Base-by-base conservation (phyloP, 1,284 basidiomycete genomes). In the Melampsora occidentalis region DNA sequence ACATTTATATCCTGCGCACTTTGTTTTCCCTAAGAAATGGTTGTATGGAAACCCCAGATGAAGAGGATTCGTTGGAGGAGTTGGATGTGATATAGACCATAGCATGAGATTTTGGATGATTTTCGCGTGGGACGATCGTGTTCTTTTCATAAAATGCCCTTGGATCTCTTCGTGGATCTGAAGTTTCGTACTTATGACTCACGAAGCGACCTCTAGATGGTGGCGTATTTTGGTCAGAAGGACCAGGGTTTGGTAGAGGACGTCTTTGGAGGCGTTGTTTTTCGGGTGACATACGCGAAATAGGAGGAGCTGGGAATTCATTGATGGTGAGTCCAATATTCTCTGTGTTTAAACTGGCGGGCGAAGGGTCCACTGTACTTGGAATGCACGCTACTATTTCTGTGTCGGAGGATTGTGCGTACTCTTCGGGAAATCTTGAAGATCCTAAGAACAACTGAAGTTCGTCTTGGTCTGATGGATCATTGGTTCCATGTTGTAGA, bases 231-330 rank as follows among this genome's bases (percentile, higher is more conserved):
- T 57, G 18, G 16, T 28, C 20, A 57, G 20, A 57, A 22, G n/a
- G 20, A n/a, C 28, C 9, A 57, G 28, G 39, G 12, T 42, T 57
- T 57, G 53, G 53, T 57, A 20, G 53, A 57, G 20, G n/a, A 2
- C 53, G 53, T 57, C 10, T 5, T 28, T 5, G n/a, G 9, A 57
- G n/a, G 16, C 53, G 53, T 57, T n/a, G 28, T n/a, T 57, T 28
- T 57, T 57, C 53, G 22, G 28, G 28, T 10, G 53, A 12, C 28
- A 57, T 57, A 22, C 16, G 53, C 28, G 53, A 57, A 2, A 28
- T n/a, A n/a, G 53, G 53, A 57, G 53, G 53, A 28, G 28, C n/a
- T n/a, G 53, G 53, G 20, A 57, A 57, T 57, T 57, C 53, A 57
- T 22, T n/a, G 28, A 57, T 57, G 16, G 28, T 57, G 7, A 22